These are phyloP conservation scores for Ascochyta rabiei DNA, from an alignment of 2,329 filamentous ascomycete genomes.

Conservation along the genomic window DNA sequence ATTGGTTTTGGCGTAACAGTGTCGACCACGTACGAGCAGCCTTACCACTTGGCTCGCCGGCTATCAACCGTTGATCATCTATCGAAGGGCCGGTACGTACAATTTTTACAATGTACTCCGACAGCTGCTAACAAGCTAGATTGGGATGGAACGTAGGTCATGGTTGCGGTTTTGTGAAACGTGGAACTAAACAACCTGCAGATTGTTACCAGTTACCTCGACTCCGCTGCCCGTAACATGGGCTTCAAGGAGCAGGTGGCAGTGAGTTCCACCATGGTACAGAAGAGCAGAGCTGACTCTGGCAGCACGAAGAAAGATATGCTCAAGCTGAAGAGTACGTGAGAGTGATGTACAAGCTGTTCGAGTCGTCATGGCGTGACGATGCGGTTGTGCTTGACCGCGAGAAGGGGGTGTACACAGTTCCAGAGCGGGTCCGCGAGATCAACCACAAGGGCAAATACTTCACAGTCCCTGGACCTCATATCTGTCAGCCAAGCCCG, in stretches of 20 bases:
- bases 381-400: slow-evolving; percentile 68
- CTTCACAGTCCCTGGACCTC: slow-evolving; percentile 67
- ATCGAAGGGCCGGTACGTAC: slow-evolving; percentile 60
- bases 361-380: slow-evolving; percentile 70
- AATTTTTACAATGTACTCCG: too few relatives aligned
- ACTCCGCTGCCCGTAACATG: slow-evolving; percentile 69
- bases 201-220: slow-evolving; percentile 72
- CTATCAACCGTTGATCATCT: slow-evolving; percentile 71
- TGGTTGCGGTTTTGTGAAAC: background rate
- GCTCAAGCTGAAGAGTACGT: slow-evolving; percentile 72
- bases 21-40: slow-evolving; percentile 71
- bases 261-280: slow-evolving; percentile 62
- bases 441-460: slow-evolving; percentile 74
- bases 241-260: slow-evolving; percentile 62
- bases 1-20: slow-evolving; percentile 74
- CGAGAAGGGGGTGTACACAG: slow-evolving; percentile 64
- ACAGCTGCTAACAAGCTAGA: slow-evolving; percentile 15
- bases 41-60: slow-evolving; percentile 69
- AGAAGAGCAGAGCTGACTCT: slow-evolving; percentile 56
- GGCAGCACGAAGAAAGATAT: slow-evolving; percentile 69
- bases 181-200: slow-evolving; percentile 31
- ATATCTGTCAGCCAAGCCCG: slow-evolving; percentile 67
- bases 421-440: slow-evolving; percentile 63
- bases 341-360: slow-evolving; percentile 71
- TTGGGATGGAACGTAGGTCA: slow-evolving; percentile 33